These are phyloP conservation scores for Mitragyna speciosa DNA, from an alignment of 257 asterid species.

Conservation along the genomic window DNA sequence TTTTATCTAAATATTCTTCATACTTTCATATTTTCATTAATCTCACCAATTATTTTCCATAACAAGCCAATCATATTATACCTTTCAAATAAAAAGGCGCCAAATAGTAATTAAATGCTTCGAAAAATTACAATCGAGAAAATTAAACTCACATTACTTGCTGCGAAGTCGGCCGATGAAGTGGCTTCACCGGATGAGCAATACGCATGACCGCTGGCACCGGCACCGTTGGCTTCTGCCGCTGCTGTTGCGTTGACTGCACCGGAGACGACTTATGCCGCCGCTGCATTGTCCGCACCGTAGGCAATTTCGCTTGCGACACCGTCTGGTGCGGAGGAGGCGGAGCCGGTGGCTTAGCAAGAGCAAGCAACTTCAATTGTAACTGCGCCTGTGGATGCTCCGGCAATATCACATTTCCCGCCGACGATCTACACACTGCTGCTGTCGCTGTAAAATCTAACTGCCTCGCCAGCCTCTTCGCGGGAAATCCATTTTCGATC, in stretches of 20 bases:
- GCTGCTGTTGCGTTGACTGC: too few species aligned
- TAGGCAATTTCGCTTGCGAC: constrained; percentile 32
- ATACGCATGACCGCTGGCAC: constrained; percentile 20
- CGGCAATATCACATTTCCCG: constrained; percentile 35
- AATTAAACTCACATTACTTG: constrained; percentile 27
- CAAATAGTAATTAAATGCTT: neutral
- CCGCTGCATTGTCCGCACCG: neutral
- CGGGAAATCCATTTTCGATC: constrained; percentile 34
- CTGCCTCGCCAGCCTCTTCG: constrained; percentile 48
- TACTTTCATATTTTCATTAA: too few species aligned
- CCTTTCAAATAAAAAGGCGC: neutral
- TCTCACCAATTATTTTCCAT: too few species aligned
- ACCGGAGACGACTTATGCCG: neutral
- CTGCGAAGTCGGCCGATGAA: constrained; percentile 24
- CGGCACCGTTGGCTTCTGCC: neutral
- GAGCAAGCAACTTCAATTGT: constrained; percentile 43
- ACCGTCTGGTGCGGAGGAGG: constrained; percentile 16
- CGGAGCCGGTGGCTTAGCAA: constrained; percentile 31
- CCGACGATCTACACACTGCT: constrained; percentile 21
- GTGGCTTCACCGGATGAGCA: constrained; percentile 19
- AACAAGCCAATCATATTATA: too few species aligned
- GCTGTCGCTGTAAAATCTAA: constrained; percentile 48
- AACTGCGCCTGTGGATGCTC: constrained; percentile 53
- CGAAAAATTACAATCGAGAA: neutral
- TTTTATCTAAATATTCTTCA: neutral